Percentiles rank a stretch among this genome's conserved stretches.
phyloP scores from a whole-genome alignment of 106 monocot genomes.

The Agapanthus africanus region DNA sequence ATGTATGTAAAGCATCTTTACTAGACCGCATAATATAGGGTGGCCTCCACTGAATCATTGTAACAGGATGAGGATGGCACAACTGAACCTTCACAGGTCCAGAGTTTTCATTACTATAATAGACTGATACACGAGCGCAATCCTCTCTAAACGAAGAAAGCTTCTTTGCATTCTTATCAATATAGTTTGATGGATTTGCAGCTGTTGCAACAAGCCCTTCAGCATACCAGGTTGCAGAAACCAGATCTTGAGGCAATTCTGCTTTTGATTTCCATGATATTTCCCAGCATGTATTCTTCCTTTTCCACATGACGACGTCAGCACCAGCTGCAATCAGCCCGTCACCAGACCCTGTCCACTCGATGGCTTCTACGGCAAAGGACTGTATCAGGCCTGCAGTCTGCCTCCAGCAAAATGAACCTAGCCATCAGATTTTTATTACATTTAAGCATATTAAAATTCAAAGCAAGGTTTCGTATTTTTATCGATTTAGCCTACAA shows the following conservation, averaged over 20 bases:
- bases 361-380: constrained; percentile 50
- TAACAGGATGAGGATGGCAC: constrained; percentile 68
- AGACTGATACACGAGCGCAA: constrained; percentile 43
- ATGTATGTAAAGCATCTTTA: constrained; percentile 19
- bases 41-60: constrained; percentile 93
- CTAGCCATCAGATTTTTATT: constrained; percentile 27
- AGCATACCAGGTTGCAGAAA: constrained; percentile 66
- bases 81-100: too few relatives aligned
- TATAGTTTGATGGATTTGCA: constrained; percentile 11
- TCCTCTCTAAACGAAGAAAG: constrained; percentile 18
- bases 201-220: constrained; percentile 70
- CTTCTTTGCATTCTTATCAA: constrained; percentile 8
- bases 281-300: constrained; percentile 53
- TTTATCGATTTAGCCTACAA: too few relatives aligned
- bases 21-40: too few relatives aligned
- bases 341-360: constrained; percentile 86
- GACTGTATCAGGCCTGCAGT: constrained; percentile 44
- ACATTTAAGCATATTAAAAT: not conserved
- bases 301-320: constrained; percentile 58
- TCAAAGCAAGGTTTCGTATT: too few relatives aligned
- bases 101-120: constrained; percentile 40
- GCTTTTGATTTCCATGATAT: constrained; percentile 47
- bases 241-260: constrained; percentile 51
- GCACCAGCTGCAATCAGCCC: constrained; percentile 59
- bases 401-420: constrained; percentile 66